These are phyloP conservation scores for Trichoderma harzianum DNA, from an alignment of 2,329 filamentous ascomycete species.

Conservation along the genomic window DNA sequence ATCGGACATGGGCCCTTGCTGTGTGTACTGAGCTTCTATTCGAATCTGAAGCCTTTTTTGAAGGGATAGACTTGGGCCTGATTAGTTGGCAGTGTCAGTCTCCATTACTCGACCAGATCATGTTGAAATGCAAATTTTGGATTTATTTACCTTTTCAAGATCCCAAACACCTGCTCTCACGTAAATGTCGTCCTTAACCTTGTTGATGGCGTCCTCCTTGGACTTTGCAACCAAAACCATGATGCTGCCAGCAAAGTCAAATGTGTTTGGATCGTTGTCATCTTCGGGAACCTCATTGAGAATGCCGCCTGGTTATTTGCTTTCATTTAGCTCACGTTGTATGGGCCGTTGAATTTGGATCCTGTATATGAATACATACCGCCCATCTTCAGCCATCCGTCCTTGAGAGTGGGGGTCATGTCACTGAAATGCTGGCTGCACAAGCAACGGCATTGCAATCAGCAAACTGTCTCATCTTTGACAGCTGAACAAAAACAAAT, in stretches of 20 bases:
- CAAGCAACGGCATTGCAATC: neutral
- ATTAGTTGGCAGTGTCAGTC: neutral
- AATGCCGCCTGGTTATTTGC: constrained; percentile 55
- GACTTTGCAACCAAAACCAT: constrained; percentile 64
- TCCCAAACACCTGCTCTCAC: constrained; percentile 74
- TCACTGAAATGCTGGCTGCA: constrained; percentile 51
- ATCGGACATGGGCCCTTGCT: neutral
- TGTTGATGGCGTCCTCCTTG: constrained; percentile 65
- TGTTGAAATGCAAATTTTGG: constrained; percentile 18
- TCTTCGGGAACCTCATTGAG: constrained; percentile 64
- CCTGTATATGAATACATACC: constrained; percentile 45
- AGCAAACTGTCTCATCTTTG: neutral
- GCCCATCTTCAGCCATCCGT: constrained; percentile 61
- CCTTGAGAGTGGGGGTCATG: constrained; percentile 49
- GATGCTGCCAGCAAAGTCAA: constrained; percentile 71
- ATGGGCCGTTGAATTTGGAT: neutral
- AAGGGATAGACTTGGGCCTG: constrained; percentile 51
- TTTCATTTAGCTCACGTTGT: neutral
- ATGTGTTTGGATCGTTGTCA: constrained; percentile 48
- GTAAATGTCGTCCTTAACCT: constrained; percentile 72
- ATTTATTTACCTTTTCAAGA: constrained; percentile 55
- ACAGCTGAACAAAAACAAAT: neutral
- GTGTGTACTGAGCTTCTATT: neutral
- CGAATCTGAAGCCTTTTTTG: constrained; percentile 40
- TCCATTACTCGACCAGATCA: neutral